phyloP scores from a whole-genome alignment of 345 rosid species.

The Salix arbutifolia region DNA sequence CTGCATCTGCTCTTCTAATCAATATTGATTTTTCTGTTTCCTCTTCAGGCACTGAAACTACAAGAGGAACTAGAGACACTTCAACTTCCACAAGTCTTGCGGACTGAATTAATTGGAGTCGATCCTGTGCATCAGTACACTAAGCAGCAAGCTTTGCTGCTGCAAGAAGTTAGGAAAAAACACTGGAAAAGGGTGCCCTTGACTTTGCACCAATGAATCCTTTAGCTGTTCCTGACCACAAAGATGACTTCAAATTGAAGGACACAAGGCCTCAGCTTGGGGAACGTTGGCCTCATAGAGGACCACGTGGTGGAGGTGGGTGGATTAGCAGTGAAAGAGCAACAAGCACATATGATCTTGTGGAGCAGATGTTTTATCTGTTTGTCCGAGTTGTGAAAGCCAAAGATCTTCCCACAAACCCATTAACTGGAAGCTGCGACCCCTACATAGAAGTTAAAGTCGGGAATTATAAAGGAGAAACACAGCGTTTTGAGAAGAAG shows the following conservation, averaged over 20 bases:
- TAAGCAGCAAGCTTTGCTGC: not conserved
- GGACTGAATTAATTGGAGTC: not conserved
- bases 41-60: not conserved
- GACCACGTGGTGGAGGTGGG: slow-evolving; percentile 22
- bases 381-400: slow-evolving; percentile 32
- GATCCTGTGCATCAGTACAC: not conserved
- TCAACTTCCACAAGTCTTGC: not conserved
- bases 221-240: slow-evolving; percentile 36
- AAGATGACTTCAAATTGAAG: slow-evolving; percentile 82
- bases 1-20: slow-evolving; percentile 1
- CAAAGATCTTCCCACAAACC: slow-evolving; percentile 24
- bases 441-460: slow-evolving; percentile 31
- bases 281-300: slow-evolving; percentile 84
- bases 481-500: slow-evolving; percentile 33
- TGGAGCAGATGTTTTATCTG: slow-evolving; percentile 33
- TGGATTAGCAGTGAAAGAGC: slow-evolving; percentile 34
- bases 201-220: slow-evolving; percentile 44
- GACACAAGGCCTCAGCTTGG: slow-evolving; percentile 90
- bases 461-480: slow-evolving; percentile 28
- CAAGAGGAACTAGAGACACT: not conserved
- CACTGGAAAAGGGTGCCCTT: not conserved
- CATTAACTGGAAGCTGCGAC: slow-evolving; percentile 28
- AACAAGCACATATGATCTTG: slow-evolving; percentile 36
- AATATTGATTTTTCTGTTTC: not conserved
- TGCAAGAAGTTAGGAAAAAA: not conserved